Evolutionary conservation across 2,329 filamentous ascomycete genomes (phyloP).

Genomic region (Cercospora canescens): DNA sequence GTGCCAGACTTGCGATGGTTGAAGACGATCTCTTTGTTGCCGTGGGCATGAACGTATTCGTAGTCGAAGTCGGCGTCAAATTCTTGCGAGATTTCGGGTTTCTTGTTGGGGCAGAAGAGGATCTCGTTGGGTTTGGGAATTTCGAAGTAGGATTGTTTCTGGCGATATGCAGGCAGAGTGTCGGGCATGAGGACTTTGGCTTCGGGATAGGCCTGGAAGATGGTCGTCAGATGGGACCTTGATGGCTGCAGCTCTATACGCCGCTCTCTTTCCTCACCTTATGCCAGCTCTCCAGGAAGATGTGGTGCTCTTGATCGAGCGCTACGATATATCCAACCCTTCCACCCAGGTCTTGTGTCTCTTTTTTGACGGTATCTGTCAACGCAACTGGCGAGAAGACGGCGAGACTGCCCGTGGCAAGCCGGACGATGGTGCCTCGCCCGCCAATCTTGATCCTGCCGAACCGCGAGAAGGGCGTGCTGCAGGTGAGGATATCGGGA

Average conservation of each 20-base stretch:
- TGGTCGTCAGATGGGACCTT: conserved; percentile 9
- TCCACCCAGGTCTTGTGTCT: conserved; percentile 55
- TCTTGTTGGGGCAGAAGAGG: conserved; percentile 52
- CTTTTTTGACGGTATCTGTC: conserved; percentile 71
- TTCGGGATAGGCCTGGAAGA: conserved; percentile 62
- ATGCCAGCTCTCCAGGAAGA: conserved; percentile 86
- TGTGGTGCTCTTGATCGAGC: conserved; percentile 90
- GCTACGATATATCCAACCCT: conserved; percentile 82
- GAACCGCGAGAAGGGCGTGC: conserved; percentile 80
- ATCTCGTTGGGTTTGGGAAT: conserved; percentile 41
- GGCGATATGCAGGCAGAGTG: conserved; percentile 80
- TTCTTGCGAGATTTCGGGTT: conserved; percentile 62
- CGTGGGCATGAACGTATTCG: conserved; percentile 78
- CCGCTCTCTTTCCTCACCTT: conserved; percentile 33
- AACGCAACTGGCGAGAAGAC: conserved; percentile 91
- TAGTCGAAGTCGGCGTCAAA: conserved; percentile 84
- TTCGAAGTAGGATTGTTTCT: conserved; percentile 37
- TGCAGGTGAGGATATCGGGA: conserved; percentile 74
- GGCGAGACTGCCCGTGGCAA: conserved; percentile 74
- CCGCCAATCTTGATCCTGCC: conserved; percentile 81
- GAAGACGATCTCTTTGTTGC: conserved; percentile 87
- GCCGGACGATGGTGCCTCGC: conserved; percentile 79
- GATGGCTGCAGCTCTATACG: conserved; percentile 6
- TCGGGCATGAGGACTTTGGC: conserved; percentile 82
- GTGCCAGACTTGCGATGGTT: conserved; percentile 75